Evolutionary conservation across 1,139 yeast species (phyloP).

Genomic region (Meyerozyma sp.): DNA sequence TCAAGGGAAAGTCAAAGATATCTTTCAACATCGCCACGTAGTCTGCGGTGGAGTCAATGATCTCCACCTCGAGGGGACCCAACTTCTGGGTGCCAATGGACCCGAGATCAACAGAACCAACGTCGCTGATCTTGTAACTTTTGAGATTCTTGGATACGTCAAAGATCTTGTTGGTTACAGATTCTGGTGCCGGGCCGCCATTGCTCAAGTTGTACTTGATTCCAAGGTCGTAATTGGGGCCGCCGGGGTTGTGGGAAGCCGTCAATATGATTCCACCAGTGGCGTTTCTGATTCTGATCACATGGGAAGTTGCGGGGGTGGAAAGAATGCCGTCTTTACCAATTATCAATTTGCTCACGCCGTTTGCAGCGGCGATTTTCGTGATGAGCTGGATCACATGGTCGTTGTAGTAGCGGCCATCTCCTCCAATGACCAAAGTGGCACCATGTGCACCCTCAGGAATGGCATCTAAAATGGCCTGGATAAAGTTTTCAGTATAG

Average conservation of each 20-base stretch:
- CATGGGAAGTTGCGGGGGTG: constrained; percentile 94
- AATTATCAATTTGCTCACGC: constrained; percentile 75
- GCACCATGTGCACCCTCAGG: constrained; percentile 82
- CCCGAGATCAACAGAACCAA: constrained; percentile 58
- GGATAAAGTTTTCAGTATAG: constrained; percentile 92
- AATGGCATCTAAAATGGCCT: constrained; percentile 76
- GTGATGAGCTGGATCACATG: constrained; percentile 77
- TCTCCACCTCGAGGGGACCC: constrained; percentile 53
- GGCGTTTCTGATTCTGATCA: constrained; percentile 70
- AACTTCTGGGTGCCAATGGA: constrained; percentile 51
- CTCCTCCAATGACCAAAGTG: constrained; percentile 91
- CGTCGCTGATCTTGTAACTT: constrained; percentile 51
- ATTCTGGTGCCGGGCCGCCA: constrained; percentile 99
- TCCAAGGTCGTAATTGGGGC: constrained; percentile 88
- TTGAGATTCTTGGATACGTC: constrained; percentile 59
- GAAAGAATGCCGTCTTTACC: constrained; percentile 87
- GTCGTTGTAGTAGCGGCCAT: constrained; percentile 89
- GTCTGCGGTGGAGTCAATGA: constrained; percentile 76
- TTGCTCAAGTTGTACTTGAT: constrained; percentile 92
- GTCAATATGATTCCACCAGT: constrained; percentile 97
- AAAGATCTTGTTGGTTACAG: constrained; percentile 82
- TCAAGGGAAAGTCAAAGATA: constrained; percentile 84
- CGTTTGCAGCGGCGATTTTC: constrained; percentile 85
- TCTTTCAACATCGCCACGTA: constrained; percentile 75
- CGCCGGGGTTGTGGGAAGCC: constrained; percentile 99